Evolutionary conservation across 176 grass and related monocot genomes (phyloP), one percentile per base, ranked within the genome.

Genomic region (Rhynchospora tenuis): DNA sequence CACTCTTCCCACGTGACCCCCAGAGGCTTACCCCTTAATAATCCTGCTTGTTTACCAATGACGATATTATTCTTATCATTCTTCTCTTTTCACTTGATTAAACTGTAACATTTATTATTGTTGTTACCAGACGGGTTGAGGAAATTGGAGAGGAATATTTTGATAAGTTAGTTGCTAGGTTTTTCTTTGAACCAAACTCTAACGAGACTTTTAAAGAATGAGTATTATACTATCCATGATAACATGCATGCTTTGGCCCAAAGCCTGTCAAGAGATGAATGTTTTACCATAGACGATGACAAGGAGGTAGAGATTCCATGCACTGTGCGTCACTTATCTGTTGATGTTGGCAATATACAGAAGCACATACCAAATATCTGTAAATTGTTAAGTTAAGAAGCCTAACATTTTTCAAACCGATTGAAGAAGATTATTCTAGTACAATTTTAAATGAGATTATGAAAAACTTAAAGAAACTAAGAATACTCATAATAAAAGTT

Each of bases 1-100:
- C 91, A 2, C 89, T 93, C 29, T 97, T 93, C 81, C 94, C 91
- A 28, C 94, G 94, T 24, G 94, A 93, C 48, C 87, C 91, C n/a
- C 84, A 59, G 20, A 81, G 94, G 84, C 91, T 97, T 17, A 31
- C 14, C 70, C 91, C 91, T 23, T 80, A 62, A 62, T 2, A 27
- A 54, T 52, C 50, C 31, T 33, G 31, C 31, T 33, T 56, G 9
- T 76, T 31, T 29, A 45, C 44, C n/a, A 38, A 45, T 12, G 9
- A n/a, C 17, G 29, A 20, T 44, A 44, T 22, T 44, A n/a, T 33
- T 33, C 31, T 70, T 70, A 6, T 70, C 8, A 16, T 70, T 69
- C 43, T 20, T 2, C 16, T 70, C n/a, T 70, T 33, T 33, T 33
- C 31, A 33, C 44, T 7, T 2, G 3, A 16, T 70, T 38, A 33